These are phyloP conservation scores for Coemansia sp. DNA, from an alignment of 192 early-diverging fungal genomes.

Conservation along the genomic window DNA sequence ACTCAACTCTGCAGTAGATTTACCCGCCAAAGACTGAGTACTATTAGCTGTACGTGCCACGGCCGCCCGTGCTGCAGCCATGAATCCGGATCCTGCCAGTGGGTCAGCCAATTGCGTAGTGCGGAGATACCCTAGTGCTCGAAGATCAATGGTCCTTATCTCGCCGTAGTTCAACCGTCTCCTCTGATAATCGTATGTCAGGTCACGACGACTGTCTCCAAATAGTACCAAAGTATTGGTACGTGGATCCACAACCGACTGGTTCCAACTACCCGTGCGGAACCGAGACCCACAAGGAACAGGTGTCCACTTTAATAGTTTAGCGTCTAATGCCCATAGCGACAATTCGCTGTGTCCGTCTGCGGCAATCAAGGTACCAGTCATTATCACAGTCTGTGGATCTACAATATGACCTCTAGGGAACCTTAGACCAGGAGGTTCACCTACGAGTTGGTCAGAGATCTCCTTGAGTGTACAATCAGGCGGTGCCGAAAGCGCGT, in stretches of 20 bases:
- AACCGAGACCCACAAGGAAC: slow-evolving; percentile 73
- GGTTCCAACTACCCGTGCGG: slow-evolving; percentile 76
- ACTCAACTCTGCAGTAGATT: slow-evolving; percentile 13
- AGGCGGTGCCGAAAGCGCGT: slow-evolving; percentile 66
- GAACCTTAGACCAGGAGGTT: slow-evolving; percentile 77
- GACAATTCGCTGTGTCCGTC: slow-evolving; percentile 69
- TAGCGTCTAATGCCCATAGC: slow-evolving; percentile 71
- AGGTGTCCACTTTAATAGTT: slow-evolving; percentile 64
- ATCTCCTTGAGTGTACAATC: slow-evolving; percentile 66
- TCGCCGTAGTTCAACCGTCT: slow-evolving; percentile 81
- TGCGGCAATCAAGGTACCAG: slow-evolving; percentile 72
- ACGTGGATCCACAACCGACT: slow-evolving; percentile 65
- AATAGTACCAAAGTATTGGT: slow-evolving; percentile 72
- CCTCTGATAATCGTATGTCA: slow-evolving; percentile 78
- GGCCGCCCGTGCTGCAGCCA: slow-evolving; percentile 28
- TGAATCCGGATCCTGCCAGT: slow-evolving; percentile 17
- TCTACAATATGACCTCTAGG: slow-evolving; percentile 74
- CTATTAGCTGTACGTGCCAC: slow-evolving; percentile 22
- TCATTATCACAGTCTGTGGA: slow-evolving; percentile 66
- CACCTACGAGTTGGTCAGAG: slow-evolving; percentile 69
- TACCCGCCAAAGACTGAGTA: slow-evolving; percentile 1
- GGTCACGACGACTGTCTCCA: slow-evolving; percentile 67
- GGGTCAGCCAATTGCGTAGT: slow-evolving; percentile 30
- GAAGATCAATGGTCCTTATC: slow-evolving; percentile 69
- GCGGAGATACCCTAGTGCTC: slow-evolving; percentile 71